Base-by-base conservation (phyloP, 2,329 filamentous ascomycete genomes). In the Dactylellina cionopaga region DNA sequence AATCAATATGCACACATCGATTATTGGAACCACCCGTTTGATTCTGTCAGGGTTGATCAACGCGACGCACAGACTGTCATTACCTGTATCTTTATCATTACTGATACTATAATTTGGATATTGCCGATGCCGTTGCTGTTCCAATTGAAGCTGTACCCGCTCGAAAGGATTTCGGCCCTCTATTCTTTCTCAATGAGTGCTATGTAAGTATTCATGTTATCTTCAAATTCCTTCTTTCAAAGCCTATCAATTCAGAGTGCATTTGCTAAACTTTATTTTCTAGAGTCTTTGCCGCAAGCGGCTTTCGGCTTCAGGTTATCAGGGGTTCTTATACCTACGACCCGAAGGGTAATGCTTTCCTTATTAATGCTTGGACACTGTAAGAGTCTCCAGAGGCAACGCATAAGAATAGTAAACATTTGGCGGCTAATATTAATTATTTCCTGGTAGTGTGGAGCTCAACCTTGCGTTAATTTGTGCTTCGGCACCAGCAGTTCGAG, bases 361-460 rank as follows among this genome's bases (percentile, higher is more conserved):
- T 68, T 9, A 52, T 74, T 17, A 47, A 68, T 41, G 63, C 69
- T 27, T 68, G 63, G 69, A 74, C 69, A 15, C 54, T 74, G 69
- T 74, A 49, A 51, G 62, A 6, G 5, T 7, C n/a, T 1, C n/a
- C n/a, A n/a, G n/a, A n/a, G n/a, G n/a, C n/a, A n/a, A n/a, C n/a
- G n/a, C n/a, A n/a, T n/a, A n/a, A n/a, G n/a, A n/a, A n/a, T n/a
- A n/a, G n/a, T n/a, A n/a, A n/a, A n/a, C n/a, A n/a, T n/a, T n/a
- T n/a, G n/a, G n/a, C n/a, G n/a, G n/a, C n/a, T n/a, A n/a, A n/a
- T n/a, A n/a, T n/a, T n/a, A n/a, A n/a, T n/a, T n/a, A n/a, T n/a
- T n/a, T 1, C 1, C 17, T 27, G 37, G 22, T 51, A 74, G 69
- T 24, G 44, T 43, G 3, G 69, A 74, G 22, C 51, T 74, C 35